These are phyloP conservation scores for Debaryomycetaceae sp. DNA, from an alignment of 1,139 yeast genomes.

Conservation along the genomic window DNA sequence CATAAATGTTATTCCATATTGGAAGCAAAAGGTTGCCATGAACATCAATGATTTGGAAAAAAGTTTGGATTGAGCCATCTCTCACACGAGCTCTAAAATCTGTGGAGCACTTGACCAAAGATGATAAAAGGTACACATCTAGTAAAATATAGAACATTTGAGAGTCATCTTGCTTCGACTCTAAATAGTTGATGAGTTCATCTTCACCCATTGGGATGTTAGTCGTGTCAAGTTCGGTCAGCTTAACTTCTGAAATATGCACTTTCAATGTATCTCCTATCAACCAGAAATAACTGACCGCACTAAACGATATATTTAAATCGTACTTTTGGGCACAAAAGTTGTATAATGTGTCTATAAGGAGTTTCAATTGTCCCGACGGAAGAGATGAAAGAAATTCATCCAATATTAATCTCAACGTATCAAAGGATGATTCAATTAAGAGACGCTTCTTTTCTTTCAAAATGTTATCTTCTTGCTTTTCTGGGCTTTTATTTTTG, in stretches of 20 bases:
- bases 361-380: constrained; percentile 50
- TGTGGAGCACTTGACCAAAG: constrained; percentile 58
- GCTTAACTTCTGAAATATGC: not conserved
- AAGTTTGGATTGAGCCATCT: constrained; percentile 85
- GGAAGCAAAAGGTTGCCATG: constrained; percentile 57
- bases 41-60: constrained; percentile 78
- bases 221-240: constrained; percentile 5
- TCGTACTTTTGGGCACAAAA: constrained; percentile 72
- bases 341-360: constrained; percentile 68
- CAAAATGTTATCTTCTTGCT: constrained; percentile 25
- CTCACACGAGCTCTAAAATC: constrained; percentile 77
- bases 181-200: constrained; percentile 19
- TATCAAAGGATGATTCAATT: constrained; percentile 68
- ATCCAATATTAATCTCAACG: constrained; percentile 76
- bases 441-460: constrained; percentile 46
- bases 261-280: constrained; percentile 69
- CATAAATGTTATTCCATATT: constrained; percentile 55
- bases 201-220: constrained; percentile 11
- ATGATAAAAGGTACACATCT: constrained; percentile 63
- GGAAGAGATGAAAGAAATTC: constrained; percentile 79
- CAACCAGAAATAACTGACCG: constrained; percentile 89
- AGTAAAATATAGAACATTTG: constrained; percentile 28
- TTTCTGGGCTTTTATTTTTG: constrained; percentile 24
- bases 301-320: constrained; percentile 82
- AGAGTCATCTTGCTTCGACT: constrained; percentile 15